Conservation (phyloP, 352 stramenopile genomes). For the Phytophthora aleatoria region DNA sequence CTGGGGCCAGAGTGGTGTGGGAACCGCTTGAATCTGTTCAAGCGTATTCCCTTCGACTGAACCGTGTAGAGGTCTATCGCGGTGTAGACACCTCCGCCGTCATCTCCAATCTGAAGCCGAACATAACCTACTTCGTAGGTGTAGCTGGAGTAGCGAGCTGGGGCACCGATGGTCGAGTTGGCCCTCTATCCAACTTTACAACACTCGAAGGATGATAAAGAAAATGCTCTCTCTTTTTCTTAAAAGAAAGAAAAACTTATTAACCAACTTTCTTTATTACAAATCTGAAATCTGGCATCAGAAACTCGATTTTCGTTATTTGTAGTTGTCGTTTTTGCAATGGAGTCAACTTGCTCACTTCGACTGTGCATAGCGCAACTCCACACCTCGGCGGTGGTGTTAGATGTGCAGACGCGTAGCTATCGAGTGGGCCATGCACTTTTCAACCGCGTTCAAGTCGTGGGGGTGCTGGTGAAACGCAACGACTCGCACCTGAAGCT, state of each 20-base stretch:
- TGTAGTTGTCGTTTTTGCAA: slow-evolving; percentile 5
- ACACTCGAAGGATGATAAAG: slow-evolving; percentile 34
- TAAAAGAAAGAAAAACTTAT: too few species aligned
- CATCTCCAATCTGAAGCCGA: slow-evolving; percentile 53
- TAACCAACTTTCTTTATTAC: too few species aligned
- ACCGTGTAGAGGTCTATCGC: slow-evolving; percentile 77
- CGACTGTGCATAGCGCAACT: slow-evolving; percentile 42
- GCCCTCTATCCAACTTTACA: slow-evolving; percentile 74
- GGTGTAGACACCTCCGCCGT: slow-evolving; percentile 44
- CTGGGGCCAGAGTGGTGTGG: slow-evolving; percentile 54
- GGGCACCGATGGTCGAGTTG: slow-evolving; percentile 60
- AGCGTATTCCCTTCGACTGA: slow-evolving; percentile 77
- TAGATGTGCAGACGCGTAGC: slow-evolving; percentile 14
- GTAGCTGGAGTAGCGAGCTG: slow-evolving; percentile 70
- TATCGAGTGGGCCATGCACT: slow-evolving; percentile 24
- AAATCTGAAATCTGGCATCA: neutral
- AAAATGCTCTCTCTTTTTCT: slow-evolving; percentile 1
- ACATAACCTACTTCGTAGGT: slow-evolving; percentile 75
- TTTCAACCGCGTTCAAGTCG: slow-evolving; percentile 37
- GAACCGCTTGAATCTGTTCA: slow-evolving; percentile 49
- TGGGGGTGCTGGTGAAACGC: slow-evolving; percentile 38
- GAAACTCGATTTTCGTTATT: neutral
- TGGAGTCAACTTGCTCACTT: slow-evolving; percentile 31
- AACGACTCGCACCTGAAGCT: slow-evolving; percentile 31
- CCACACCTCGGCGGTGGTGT: slow-evolving; percentile 20